Percentiles rank a stretch among this genome's conserved stretches.
phyloP scores from a whole-genome alignment of 164 flowering plant genomes.

The Chimonanthus salicifolius region DNA sequence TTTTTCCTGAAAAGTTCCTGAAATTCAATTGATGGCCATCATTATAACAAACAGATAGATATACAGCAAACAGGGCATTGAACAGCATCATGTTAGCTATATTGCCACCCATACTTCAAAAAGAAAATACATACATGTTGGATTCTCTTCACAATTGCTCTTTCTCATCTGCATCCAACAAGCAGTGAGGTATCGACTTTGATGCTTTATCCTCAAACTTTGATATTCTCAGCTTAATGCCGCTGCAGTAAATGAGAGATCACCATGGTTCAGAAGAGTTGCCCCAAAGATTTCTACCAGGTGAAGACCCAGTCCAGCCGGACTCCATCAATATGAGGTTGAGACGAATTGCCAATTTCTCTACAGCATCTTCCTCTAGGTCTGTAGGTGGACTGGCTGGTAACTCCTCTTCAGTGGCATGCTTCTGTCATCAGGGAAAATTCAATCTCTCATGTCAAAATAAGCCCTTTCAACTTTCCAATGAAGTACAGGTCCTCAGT shows the following conservation, averaged over 20 bases:
- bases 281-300: conserved; percentile 30
- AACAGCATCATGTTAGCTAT: no score
- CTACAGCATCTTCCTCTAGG: conserved; percentile 58
- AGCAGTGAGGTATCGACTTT: no score
- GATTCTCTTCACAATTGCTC: no score
- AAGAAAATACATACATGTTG: no score
- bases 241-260: background rate
- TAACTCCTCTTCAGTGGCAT: conserved; percentile 16
- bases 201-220: background rate
- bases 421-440: conserved; percentile 7
- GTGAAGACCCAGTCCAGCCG: conserved; percentile 47
- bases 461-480: background rate
- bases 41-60: no score
- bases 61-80: no score
- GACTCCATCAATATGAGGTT: conserved; percentile 64
- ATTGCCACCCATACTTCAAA: no score
- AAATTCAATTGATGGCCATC: no score
- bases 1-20: no score
- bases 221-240: background rate
- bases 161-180: no score
- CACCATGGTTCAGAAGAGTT: conserved; percentile 83
- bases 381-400: conserved; percentile 18
- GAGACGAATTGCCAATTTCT: conserved; percentile 57
- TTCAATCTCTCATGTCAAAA: background rate
- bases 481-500: background rate